Percentiles rank a stretch among this genome's conserved stretches.
Evolutionary conservation across 805 yeast genomes (phyloP).

Genomic region (Wickerhamiella sergipiensis): DNA sequence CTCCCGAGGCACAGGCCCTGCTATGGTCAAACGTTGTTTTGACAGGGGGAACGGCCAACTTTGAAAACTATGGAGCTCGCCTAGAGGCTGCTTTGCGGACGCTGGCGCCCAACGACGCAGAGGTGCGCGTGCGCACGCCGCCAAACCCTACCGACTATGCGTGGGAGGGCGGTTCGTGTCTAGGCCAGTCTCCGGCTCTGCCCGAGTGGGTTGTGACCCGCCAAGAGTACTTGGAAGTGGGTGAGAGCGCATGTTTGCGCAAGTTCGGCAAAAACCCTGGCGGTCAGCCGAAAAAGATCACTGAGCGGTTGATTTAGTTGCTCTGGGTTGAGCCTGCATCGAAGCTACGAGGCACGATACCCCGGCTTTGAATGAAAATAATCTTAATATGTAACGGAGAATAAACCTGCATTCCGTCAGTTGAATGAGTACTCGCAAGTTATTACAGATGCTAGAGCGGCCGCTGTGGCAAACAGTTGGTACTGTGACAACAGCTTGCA

Average conservation of each 20-base stretch:
- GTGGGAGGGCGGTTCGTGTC: constrained; percentile 43
- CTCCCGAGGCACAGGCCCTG: constrained; percentile 56
- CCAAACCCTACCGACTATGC: constrained; percentile 33
- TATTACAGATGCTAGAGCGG: too few relatives aligned
- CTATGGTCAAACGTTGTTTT: constrained; percentile 66
- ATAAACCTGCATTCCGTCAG: too few relatives aligned
- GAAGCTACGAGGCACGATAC: too few relatives aligned
- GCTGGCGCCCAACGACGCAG: constrained; percentile 23
- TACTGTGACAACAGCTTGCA: too few relatives aligned
- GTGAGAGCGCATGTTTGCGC: constrained; percentile 43
- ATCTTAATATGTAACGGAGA: too few relatives aligned
- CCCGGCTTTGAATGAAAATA: too few relatives aligned
- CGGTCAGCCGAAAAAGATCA: not conserved
- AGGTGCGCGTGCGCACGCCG: constrained; percentile 21
- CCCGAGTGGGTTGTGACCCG: constrained; percentile 49
- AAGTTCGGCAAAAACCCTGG: constrained; percentile 29
- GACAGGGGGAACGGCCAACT: constrained; percentile 68
- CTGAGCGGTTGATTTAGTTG: not conserved
- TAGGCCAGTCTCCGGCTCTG: constrained; percentile 29
- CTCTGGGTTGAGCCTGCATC: too few relatives aligned
- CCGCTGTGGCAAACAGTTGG: too few relatives aligned
- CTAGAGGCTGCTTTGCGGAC: constrained; percentile 27
- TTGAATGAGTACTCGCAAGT: too few relatives aligned
- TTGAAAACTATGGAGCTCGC: constrained; percentile 55
- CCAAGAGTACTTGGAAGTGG: constrained; percentile 78